These are phyloP conservation scores for Fusarium keratoplasticum DNA, from an alignment of 2,329 filamentous ascomycete genomes.

Conservation along the genomic window DNA sequence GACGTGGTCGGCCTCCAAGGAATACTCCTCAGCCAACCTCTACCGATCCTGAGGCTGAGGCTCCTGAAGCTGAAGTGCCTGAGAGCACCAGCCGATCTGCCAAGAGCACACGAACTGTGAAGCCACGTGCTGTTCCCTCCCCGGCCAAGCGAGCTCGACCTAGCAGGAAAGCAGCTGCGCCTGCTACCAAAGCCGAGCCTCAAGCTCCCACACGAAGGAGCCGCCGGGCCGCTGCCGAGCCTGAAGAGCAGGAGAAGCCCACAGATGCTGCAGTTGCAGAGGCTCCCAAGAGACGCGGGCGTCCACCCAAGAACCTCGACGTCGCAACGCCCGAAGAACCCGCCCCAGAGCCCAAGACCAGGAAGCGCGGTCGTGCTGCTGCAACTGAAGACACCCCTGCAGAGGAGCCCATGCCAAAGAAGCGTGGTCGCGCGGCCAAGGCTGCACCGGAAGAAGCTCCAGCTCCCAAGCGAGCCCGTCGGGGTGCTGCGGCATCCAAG, in stretches of 20 bases:
- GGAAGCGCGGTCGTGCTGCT: constrained; percentile 35
- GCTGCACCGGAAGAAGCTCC: constrained; percentile 11
- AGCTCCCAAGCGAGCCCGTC: constrained; percentile 12
- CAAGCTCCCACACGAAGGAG: constrained; percentile 19
- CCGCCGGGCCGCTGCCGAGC: constrained; percentile 17
- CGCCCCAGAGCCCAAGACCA: constrained; percentile 14
- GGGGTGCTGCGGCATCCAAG: constrained; percentile 18
- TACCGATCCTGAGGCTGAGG: not conserved
- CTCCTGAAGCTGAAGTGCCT: not conserved
- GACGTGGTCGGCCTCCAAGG: constrained; percentile 40
- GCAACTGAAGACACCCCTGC: not conserved
- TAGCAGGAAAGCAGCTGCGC: constrained; percentile 17
- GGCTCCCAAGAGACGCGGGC: constrained; percentile 37
- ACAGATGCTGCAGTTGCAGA: not conserved
- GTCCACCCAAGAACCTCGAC: constrained; percentile 26
- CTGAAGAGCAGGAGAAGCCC: constrained; percentile 6
- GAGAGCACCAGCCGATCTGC: constrained; percentile 10
- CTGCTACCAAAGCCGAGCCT: constrained; percentile 1
- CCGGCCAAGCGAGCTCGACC: constrained; percentile 37
- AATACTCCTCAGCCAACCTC: constrained; percentile 16
- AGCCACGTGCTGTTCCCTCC: constrained; percentile 30
- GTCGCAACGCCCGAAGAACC: not conserved
- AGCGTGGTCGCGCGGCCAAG: constrained; percentile 20
- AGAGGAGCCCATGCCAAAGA: constrained; percentile 25
- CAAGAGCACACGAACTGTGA: constrained; percentile 19